Conservation (phyloP, 768 basidiomycete genomes). For the Lactarius evosmus region DNA sequence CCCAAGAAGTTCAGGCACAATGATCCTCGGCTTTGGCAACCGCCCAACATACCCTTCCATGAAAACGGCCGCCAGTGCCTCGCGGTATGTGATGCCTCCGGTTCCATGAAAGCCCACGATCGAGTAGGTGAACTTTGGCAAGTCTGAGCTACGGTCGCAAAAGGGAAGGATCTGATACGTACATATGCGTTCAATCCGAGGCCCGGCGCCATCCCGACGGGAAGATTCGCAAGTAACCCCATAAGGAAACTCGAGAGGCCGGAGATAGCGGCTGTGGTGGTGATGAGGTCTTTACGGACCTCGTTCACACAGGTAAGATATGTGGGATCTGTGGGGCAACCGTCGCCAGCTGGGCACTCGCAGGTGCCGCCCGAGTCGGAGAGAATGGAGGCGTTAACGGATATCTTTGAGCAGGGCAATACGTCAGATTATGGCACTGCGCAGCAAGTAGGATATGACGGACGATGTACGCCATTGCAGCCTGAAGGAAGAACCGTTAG, state of each 20-base stretch:
- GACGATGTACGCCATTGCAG: conserved; percentile 84
- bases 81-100: conserved; percentile 66
- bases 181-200: conserved; percentile 82
- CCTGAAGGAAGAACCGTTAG: conserved; percentile 37
- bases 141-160: background rate
- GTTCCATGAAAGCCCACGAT: conserved; percentile 83
- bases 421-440: background rate
- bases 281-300: conserved; percentile 77
- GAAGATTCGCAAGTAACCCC: conserved; percentile 84
- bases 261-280: conserved; percentile 73
- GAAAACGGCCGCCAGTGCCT: conserved; percentile 83
- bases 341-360: conserved; percentile 60
- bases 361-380: conserved; percentile 79
- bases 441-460: conserved; percentile 11
- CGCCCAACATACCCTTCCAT: conserved; percentile 64
- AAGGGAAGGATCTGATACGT: conserved; percentile 31
- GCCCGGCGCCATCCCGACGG: conserved; percentile 85
- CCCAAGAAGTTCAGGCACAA: background rate
- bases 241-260: conserved; percentile 75
- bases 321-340: conserved; percentile 48
- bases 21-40: background rate
- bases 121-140: conserved; percentile 75
- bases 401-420: conserved; percentile 48
- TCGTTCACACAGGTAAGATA: conserved; percentile 57
- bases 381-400: conserved; percentile 81